Conservation (phyloP, 139 green algal species). For the Diplosphaera chodatii region DNA sequence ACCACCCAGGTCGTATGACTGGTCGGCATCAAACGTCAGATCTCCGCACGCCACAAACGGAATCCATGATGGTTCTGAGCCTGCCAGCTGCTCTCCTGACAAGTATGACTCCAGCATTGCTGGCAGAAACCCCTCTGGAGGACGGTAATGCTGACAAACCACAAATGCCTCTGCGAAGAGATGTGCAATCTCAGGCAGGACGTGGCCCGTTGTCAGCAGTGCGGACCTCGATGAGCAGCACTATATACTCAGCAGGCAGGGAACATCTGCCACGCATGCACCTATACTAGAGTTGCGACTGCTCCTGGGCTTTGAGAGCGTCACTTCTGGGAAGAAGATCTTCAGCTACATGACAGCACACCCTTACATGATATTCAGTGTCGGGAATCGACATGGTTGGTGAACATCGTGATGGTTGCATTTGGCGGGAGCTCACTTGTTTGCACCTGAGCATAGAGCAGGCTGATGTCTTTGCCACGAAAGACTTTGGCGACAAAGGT, state of each 20-base stretch:
- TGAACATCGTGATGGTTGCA: too few relatives aligned
- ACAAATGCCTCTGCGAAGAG: slow-evolving; percentile 95
- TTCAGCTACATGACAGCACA: too few relatives aligned
- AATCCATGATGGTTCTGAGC: slow-evolving; percentile 21
- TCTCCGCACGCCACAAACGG: slow-evolving; percentile 94
- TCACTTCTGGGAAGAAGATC: slow-evolving; percentile 86
- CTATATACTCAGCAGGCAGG: too few relatives aligned
- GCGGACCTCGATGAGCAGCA: too few relatives aligned
- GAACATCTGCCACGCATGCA: too few relatives aligned
- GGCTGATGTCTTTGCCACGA: slow-evolving; percentile 77
- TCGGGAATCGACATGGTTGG: too few relatives aligned
- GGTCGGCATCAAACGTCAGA: slow-evolving; percentile 87
- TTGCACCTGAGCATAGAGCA: slow-evolving; percentile 92
- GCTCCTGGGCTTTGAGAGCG: slow-evolving; percentile 89
- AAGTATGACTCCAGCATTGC: slow-evolving; percentile 43
- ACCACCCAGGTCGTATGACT: slow-evolving; percentile 68
- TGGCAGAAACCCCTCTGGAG: slow-evolving; percentile 64
- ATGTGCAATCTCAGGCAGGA: too few relatives aligned
- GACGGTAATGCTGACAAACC: slow-evolving; percentile 79
- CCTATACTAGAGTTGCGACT: slow-evolving; percentile 84
- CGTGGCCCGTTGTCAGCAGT: too few relatives aligned
- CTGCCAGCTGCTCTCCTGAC: slow-evolving; percentile 8
- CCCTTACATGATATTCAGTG: too few relatives aligned
- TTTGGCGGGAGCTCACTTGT: too few relatives aligned
- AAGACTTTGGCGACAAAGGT: slow-evolving; percentile 96